Conservation (phyloP, 495 filamentous ascomycete species). For the Chaetomidium leptoderma region DNA sequence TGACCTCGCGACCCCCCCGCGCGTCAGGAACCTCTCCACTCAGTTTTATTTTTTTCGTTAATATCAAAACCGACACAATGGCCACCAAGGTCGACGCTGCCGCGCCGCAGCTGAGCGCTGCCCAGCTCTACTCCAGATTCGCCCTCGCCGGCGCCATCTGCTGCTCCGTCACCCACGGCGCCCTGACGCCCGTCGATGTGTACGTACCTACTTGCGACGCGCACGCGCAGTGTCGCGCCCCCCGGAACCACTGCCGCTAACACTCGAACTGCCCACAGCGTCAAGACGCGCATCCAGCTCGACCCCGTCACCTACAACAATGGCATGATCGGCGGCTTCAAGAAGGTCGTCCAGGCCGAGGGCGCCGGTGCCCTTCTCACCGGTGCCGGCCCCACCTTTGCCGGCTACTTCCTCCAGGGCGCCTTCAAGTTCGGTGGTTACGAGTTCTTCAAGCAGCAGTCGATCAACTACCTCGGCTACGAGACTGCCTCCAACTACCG, state of each 20-base stretch:
- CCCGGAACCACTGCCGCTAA: constrained; percentile 15
- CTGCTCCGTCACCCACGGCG: constrained; percentile 91
- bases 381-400: constrained; percentile 79
- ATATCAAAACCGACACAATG: constrained; percentile 21
- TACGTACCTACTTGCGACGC: constrained; percentile 50
- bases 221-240: constrained; percentile 6
- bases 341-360: constrained; percentile 76
- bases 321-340: constrained; percentile 82
- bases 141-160: constrained; percentile 90
- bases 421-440: constrained; percentile 95
- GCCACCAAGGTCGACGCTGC: constrained; percentile 38
- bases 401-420: constrained; percentile 93
- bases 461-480: constrained; percentile 73
- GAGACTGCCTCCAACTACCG: constrained; percentile 82
- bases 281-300: constrained; percentile 94
- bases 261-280: constrained; percentile 48
- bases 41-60: constrained; percentile 23
- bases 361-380: constrained; percentile 86
- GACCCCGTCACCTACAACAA: constrained; percentile 87
- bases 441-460: constrained; percentile 93
- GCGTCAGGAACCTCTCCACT: constrained; percentile 32
- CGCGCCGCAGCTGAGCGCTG: constrained; percentile 41
- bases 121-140: constrained; percentile 72
- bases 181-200: constrained; percentile 93
- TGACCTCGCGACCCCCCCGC: constrained; percentile 20